Conservation (phyloP, 2,329 filamentous ascomycete genomes). For the Aureobasidium sp. region DNA sequence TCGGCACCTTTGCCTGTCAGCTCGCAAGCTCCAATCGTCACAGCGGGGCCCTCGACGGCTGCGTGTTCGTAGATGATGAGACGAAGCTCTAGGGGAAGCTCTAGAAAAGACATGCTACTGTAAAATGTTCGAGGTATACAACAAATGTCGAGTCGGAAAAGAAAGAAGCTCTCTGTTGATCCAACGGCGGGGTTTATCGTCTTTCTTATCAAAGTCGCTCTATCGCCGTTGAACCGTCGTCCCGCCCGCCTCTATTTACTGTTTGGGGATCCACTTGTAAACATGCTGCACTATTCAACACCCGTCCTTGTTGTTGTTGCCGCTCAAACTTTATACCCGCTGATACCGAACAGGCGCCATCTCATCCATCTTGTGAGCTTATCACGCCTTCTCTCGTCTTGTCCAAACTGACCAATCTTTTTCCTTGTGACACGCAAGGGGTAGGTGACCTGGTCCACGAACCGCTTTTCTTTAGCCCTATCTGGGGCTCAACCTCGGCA, state of each 20-base stretch:
- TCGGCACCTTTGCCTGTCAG: slow-evolving; percentile 36
- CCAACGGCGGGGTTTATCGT: background rate
- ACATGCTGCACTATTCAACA: slow-evolving; percentile 17
- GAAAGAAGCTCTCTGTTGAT: background rate
- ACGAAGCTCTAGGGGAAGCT: slow-evolving; percentile 44
- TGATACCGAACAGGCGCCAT: background rate
- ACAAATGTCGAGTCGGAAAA: background rate
- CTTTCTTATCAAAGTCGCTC: slow-evolving; percentile 3
- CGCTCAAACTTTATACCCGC: background rate
- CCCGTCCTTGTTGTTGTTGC: background rate
- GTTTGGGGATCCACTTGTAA: slow-evolving; percentile 15
- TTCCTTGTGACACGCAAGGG: background rate
- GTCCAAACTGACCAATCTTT: background rate
- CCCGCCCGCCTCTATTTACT: slow-evolving; percentile 19
- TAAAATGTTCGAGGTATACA: background rate
- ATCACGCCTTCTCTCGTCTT: background rate
- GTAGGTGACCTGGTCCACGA: background rate
- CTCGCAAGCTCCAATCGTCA: slow-evolving; percentile 45
- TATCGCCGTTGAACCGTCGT: slow-evolving; percentile 19
- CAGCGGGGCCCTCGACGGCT: slow-evolving; percentile 37
- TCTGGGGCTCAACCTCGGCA: background rate
- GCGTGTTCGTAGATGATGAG: slow-evolving; percentile 47
- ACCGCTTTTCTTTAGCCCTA: background rate
- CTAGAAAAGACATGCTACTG: slow-evolving; percentile 27
- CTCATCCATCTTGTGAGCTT: background rate